A percentile compares a stretch with the other conserved stretches of the same genome.
phyloP scores from a whole-genome alignment of 2,329 filamentous ascomycete species.

The Alternaria novae-zelandiae region DNA sequence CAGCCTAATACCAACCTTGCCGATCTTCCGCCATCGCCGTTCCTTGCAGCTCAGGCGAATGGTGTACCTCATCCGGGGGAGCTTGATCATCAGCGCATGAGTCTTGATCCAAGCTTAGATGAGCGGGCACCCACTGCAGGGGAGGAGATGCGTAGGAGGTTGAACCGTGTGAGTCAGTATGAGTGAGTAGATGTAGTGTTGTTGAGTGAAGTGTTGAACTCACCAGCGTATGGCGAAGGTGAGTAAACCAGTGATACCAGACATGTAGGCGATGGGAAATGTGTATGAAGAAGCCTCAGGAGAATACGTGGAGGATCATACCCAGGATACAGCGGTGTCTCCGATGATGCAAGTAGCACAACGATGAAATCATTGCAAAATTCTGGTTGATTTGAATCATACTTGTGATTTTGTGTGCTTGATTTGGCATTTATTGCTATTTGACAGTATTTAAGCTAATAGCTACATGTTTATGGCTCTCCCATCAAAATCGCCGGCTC shows the following conservation, averaged over 20 bases:
- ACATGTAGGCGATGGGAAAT: neutral
- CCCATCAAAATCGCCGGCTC: neutral
- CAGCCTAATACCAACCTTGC: constrained; percentile 24
- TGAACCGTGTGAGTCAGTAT: constrained; percentile 19
- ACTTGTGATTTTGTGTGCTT: neutral
- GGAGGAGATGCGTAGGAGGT: constrained; percentile 30
- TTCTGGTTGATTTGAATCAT: neutral
- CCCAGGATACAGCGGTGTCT: neutral
- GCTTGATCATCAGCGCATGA: constrained; percentile 11
- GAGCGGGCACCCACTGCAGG: constrained; percentile 27
- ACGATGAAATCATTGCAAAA: neutral
- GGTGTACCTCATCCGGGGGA: constrained; percentile 15
- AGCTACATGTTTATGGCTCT: neutral
- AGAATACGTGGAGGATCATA: neutral
- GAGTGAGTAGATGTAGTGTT: neutral
- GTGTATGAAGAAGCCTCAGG: neutral
- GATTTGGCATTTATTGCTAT: neutral
- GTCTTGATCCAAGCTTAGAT: constrained; percentile 4
- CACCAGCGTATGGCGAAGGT: neutral
- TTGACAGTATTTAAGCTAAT: neutral
- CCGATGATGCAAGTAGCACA: neutral
- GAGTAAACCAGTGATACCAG: neutral
- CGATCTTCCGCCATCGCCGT: constrained; percentile 45
- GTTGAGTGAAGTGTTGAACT: neutral
- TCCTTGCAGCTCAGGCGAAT: constrained; percentile 34